Percentiles rank a stretch among this genome's conserved stretches.
phyloP scores from a whole-genome alignment of 2,329 filamentous ascomycete species.

The Aspergillus fischeri region DNA sequence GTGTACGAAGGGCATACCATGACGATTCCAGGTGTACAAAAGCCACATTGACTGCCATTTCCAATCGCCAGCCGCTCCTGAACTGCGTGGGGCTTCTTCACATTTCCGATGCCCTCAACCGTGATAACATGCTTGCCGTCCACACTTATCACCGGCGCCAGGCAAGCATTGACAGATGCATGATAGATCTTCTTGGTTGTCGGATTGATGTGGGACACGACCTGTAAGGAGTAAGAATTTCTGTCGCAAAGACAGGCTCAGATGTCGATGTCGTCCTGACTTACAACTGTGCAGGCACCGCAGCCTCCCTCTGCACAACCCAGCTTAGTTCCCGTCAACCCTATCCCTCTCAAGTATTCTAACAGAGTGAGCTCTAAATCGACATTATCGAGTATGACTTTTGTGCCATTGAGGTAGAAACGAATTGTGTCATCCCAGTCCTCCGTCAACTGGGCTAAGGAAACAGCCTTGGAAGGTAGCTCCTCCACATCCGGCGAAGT shows the following conservation, averaged over 20 bases:
- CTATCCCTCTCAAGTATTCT: slow-evolving; percentile 89
- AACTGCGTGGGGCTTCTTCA: slow-evolving; percentile 78
- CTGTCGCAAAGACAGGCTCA: not conserved
- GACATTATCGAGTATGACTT: slow-evolving; percentile 76
- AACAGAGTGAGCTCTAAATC: slow-evolving; percentile 90
- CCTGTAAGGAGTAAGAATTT: slow-evolving; percentile 37
- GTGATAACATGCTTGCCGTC: slow-evolving; percentile 99
- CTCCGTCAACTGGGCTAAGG: slow-evolving; percentile 63
- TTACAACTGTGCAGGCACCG: slow-evolving; percentile 55
- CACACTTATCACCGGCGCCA: slow-evolving; percentile 86
- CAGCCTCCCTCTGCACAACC: slow-evolving; percentile 96
- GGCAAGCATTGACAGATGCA: slow-evolving; percentile 91
- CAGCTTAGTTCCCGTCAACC: slow-evolving; percentile 91
- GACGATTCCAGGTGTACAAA: slow-evolving; percentile 96
- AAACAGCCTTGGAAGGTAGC: slow-evolving; percentile 39
- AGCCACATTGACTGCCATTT: slow-evolving; percentile 91
- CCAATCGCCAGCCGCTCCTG: slow-evolving; percentile 88
- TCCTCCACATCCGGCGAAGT: slow-evolving; percentile 44
- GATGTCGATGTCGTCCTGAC: not conserved
- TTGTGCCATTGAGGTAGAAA: slow-evolving; percentile 94
- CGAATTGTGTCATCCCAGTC: slow-evolving; percentile 80
- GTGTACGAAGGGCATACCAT: slow-evolving; percentile 54
- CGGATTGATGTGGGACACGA: slow-evolving; percentile 88
- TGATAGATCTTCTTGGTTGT: slow-evolving; percentile 92
- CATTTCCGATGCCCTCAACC: slow-evolving; percentile 89